Percentiles rank a stretch among this genome's conserved stretches.
These are phyloP conservation scores for Ceratocystis diversiconidia DNA, from an alignment of 2,329 filamentous ascomycete species.

Conservation along the genomic window DNA sequence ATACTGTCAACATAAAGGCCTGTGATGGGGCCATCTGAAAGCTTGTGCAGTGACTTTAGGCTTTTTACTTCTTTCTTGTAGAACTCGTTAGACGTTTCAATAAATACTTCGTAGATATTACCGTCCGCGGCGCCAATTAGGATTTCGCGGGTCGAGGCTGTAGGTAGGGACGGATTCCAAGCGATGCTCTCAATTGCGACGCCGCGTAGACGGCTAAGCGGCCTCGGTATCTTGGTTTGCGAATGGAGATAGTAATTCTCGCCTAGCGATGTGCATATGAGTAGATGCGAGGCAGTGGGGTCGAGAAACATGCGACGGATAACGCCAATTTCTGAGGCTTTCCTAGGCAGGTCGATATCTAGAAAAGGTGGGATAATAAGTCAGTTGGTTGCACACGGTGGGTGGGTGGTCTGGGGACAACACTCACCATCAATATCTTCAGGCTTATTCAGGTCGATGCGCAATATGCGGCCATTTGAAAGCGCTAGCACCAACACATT, in stretches of 20 bases:
- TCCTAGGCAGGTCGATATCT: slow-evolving; percentile 97
- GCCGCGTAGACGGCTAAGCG: slow-evolving; percentile 67
- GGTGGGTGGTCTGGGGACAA: too few species aligned
- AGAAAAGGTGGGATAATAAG: slow-evolving; percentile 5
- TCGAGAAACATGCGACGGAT: slow-evolving; percentile 96
- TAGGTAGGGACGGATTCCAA: slow-evolving; percentile 88
- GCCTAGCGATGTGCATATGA: slow-evolving; percentile 78
- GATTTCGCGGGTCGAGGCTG: slow-evolving; percentile 88
- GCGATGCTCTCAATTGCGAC: slow-evolving; percentile 80
- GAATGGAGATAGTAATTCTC: slow-evolving; percentile 98
- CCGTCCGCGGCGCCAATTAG: slow-evolving; percentile 84
- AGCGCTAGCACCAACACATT: slow-evolving; percentile 89
- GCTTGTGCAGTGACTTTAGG: slow-evolving; percentile 66
- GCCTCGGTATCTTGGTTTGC: slow-evolving; percentile 76
- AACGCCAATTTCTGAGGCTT: slow-evolving; percentile 75
- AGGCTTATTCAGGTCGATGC: slow-evolving; percentile 85
- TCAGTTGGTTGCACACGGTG: too few species aligned
- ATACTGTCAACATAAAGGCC: slow-evolving; percentile 75
- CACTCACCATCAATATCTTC: slow-evolving; percentile 78
- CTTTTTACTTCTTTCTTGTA: slow-evolving; percentile 93
- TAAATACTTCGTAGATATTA: slow-evolving; percentile 86
- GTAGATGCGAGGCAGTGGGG: slow-evolving; percentile 84
- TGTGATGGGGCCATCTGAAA: slow-evolving; percentile 68
- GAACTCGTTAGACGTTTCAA: slow-evolving; percentile 88
- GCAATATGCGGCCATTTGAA: slow-evolving; percentile 78